Evolutionary conservation across 306 rosid species (phyloP).

Genomic region (Gillenia trifoliata): DNA sequence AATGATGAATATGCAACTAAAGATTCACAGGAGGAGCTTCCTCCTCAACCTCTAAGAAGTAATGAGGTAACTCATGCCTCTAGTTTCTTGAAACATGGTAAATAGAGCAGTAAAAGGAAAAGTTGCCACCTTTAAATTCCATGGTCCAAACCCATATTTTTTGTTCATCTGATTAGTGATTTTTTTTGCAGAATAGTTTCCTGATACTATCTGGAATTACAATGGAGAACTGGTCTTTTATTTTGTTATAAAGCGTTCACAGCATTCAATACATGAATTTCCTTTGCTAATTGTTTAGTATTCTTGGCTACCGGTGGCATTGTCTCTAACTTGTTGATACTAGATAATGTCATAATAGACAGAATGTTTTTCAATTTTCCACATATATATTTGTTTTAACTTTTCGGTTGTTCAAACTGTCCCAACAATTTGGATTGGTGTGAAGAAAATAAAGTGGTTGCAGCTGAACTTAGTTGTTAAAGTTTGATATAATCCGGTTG

Average conservation of each 20-base stretch:
- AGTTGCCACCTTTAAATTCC: background rate
- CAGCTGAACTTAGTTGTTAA: too few species aligned
- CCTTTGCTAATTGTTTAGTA: background rate
- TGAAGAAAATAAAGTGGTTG: background rate
- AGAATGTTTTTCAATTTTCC: background rate
- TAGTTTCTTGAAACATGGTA: background rate
- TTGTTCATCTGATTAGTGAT: background rate
- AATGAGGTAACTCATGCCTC: constrained; percentile 30
- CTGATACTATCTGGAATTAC: background rate
- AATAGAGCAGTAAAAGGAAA: background rate
- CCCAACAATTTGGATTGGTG: background rate
- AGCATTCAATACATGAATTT: background rate
- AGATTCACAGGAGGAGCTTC: constrained; percentile 25
- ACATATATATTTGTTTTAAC: too few species aligned
- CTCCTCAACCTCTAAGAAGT: constrained; percentile 33
- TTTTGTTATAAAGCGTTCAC: background rate
- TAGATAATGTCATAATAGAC: too few species aligned
- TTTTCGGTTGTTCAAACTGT: background rate
- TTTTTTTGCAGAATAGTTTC: background rate
- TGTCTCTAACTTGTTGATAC: too few species aligned
- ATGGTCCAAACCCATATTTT: background rate
- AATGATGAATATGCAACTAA: constrained; percentile 10
- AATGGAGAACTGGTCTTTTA: background rate
- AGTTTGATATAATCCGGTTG: background rate
- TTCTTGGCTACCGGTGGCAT: background rate